These are phyloP conservation scores for Silene coronaria DNA, from an alignment of 179 eudicot species.

Conservation along the genomic window DNA sequence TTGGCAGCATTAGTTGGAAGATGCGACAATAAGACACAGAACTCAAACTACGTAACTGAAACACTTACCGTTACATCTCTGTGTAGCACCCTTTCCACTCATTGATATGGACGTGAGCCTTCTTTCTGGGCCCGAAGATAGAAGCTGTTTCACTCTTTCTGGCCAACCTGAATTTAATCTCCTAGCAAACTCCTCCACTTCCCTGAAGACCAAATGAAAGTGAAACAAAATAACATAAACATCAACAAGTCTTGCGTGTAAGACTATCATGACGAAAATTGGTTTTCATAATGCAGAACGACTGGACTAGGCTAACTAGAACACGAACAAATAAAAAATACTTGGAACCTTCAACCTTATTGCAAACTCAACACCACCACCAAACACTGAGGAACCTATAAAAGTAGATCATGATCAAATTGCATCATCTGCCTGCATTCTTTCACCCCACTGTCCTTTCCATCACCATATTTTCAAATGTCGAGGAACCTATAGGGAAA, in stretches of 20 bases:
- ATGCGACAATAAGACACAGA: not conserved
- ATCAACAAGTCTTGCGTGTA: not conserved
- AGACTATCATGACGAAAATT: not conserved
- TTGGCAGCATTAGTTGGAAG: not conserved
- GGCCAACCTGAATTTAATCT: slow-evolving; percentile 67
- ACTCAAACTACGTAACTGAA: not conserved
- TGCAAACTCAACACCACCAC: no score
- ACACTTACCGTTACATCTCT: slow-evolving; percentile 41
- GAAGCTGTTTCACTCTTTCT: slow-evolving; percentile 54
- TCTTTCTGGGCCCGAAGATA: slow-evolving; percentile 45
- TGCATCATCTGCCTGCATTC: not conserved
- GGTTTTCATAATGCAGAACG: not conserved
- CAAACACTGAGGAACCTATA: not conserved
- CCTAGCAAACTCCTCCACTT: slow-evolving; percentile 67
- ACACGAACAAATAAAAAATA: not conserved
- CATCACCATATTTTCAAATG: not conserved
- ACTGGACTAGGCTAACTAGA: not conserved
- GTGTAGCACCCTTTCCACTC: slow-evolving; percentile 41
- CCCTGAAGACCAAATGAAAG: slow-evolving; percentile 30
- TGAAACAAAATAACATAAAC: not conserved
- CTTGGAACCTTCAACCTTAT: no score
- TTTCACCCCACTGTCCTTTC: not conserved
- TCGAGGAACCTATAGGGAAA: not conserved
- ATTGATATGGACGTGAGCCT: slow-evolving; percentile 33
- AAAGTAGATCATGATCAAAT: not conserved